phyloP scores from a whole-genome alignment of 2,329 filamentous ascomycete genomes.

The Botrytis elliptica region DNA sequence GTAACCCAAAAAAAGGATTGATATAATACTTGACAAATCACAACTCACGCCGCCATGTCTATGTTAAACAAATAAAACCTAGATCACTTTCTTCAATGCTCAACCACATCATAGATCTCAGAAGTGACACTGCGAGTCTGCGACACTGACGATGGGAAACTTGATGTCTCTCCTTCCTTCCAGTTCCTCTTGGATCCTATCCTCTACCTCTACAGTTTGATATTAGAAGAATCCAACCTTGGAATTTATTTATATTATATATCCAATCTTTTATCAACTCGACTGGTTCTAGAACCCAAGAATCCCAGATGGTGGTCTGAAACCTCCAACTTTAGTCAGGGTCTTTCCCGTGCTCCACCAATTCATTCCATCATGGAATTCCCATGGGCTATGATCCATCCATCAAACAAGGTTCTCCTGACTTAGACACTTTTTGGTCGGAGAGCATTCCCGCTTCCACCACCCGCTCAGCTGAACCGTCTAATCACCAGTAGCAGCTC shows the following conservation, averaged over 20 bases:
- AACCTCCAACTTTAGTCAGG: background rate
- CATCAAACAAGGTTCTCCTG: slow-evolving; percentile 12
- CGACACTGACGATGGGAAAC: background rate
- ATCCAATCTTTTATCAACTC: background rate
- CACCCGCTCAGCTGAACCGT: background rate
- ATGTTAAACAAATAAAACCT: background rate
- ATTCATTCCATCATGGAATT: background rate
- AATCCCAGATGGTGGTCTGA: background rate
- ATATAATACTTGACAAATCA: background rate
- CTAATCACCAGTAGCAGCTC: background rate
- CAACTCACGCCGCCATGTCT: background rate
- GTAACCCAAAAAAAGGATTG: background rate
- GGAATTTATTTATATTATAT: background rate
- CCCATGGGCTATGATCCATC: background rate
- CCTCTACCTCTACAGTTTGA: background rate
- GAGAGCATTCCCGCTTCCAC: background rate
- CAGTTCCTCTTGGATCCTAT: background rate
- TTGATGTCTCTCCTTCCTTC: background rate
- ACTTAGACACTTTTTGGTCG: background rate
- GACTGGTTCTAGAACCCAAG: background rate
- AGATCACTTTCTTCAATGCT: background rate
- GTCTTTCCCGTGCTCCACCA: background rate
- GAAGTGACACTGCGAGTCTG: background rate
- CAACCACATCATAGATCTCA: background rate
- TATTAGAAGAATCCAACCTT: background rate